Percentiles rank a stretch among this genome's conserved stretches.
phyloP scores from a whole-genome alignment of 2,329 filamentous ascomycete species.

The Penicillium polonicum region DNA sequence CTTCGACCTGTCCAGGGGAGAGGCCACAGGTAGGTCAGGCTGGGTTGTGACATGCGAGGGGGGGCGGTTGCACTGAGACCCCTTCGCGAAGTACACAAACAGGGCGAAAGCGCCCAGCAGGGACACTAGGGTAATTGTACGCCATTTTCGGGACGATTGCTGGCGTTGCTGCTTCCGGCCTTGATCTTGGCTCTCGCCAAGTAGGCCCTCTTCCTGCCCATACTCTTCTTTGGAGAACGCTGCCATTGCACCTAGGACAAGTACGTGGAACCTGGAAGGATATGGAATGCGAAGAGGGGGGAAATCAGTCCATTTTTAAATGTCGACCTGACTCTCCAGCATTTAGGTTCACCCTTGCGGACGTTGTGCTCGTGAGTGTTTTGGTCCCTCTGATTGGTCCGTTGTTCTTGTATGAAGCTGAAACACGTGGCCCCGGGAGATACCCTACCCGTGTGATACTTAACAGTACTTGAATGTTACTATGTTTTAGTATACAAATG shows the following conservation, averaged over 20 bases:
- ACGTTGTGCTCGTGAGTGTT: neutral
- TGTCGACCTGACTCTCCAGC: neutral
- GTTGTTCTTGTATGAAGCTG: neutral
- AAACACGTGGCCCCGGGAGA: conserved; percentile 4
- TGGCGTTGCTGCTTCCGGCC: neutral
- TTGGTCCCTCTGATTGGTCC: conserved; percentile 1
- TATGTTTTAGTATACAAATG: neutral
- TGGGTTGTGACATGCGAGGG: neutral
- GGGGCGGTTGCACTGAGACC: conserved; percentile 10
- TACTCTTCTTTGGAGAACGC: neutral
- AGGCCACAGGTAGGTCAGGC: neutral
- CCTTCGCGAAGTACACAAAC: conserved; percentile 4
- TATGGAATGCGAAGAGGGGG: neutral
- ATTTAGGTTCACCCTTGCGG: neutral
- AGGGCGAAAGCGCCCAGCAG: conserved; percentile 9
- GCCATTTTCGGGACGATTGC: neutral
- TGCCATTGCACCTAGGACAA: conserved; percentile 4
- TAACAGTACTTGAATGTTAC: neutral
- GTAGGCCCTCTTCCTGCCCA: conserved; percentile 10
- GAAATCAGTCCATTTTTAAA: conserved; percentile 6
- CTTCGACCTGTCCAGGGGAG: neutral
- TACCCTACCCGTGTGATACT: neutral
- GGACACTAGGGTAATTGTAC: conserved; percentile 1
- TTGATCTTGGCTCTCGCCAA: neutral
- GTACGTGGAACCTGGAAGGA: neutral